Conservation (phyloP, 495 filamentous ascomycete genomes). For the Jackrogersella multiformis region DNA sequence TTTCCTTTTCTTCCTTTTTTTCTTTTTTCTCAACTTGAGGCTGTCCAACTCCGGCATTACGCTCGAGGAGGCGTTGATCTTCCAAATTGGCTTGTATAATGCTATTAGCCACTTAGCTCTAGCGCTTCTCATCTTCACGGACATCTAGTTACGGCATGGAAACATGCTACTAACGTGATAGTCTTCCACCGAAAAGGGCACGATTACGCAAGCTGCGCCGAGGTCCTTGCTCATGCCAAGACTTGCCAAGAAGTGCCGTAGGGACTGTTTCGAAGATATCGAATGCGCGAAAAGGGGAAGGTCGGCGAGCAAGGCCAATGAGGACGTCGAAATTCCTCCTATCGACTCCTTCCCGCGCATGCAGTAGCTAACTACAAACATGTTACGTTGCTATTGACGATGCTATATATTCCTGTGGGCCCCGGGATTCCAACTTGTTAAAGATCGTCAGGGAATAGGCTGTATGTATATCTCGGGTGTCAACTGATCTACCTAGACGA, state of each 20-base stretch:
- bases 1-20: not conserved
- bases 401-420: constrained; percentile 39
- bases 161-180: not conserved
- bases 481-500: constrained; percentile 13
- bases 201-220: constrained; percentile 31
- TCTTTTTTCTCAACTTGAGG: not conserved
- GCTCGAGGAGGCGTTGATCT: not conserved
- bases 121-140: not conserved
- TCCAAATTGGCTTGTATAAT: constrained; percentile 18
- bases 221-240: constrained; percentile 20
- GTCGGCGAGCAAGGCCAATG: constrained; percentile 19
- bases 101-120: constrained; percentile 5
- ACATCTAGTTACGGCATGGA: constrained; percentile 1
- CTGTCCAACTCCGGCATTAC: not conserved
- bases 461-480: constrained; percentile 30
- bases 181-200: constrained; percentile 1
- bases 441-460: constrained; percentile 37
- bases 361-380: constrained; percentile 19
- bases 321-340: constrained; percentile 4
- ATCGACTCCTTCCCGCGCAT: constrained; percentile 23
- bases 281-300: constrained; percentile 33
- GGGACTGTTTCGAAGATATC: constrained; percentile 27
- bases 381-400: constrained; percentile 37
- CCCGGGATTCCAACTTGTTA: constrained; percentile 13
- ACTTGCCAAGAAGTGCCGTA: constrained; percentile 4